Evolutionary conservation across 441 rosid species (phyloP).

Genomic region (Syzygium malaccense): DNA sequence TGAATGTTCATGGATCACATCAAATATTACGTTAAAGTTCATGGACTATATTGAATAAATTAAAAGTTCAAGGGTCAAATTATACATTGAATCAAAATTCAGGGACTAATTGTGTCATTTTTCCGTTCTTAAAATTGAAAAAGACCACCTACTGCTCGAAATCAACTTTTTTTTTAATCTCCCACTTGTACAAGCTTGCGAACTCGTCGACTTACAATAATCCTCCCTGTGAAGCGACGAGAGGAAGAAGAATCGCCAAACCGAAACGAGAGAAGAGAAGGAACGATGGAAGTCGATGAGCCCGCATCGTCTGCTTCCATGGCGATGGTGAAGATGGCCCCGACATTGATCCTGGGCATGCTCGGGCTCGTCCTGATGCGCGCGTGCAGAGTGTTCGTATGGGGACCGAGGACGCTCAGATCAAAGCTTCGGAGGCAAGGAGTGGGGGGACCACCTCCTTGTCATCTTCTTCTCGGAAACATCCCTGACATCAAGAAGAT

Average conservation of each 20-base stretch:
- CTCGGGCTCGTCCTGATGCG: background rate
- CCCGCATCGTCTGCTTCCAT: background rate
- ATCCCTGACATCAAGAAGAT: slow-evolving; percentile 26
- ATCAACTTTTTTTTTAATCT: background rate
- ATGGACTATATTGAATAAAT: too few relatives aligned
- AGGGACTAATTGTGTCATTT: too few relatives aligned
- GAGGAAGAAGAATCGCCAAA: background rate
- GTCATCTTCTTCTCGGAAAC: slow-evolving; percentile 25
- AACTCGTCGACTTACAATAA: background rate
- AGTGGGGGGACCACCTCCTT: slow-evolving; percentile 34
- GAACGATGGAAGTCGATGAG: background rate
- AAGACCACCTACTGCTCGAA: background rate
- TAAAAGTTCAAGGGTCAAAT: too few relatives aligned
- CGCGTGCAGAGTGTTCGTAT: slow-evolving; percentile 3
- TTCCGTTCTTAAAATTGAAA: background rate
- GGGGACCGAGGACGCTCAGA: slow-evolving; percentile 16
- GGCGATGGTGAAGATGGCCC: background rate
- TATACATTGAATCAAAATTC: too few relatives aligned
- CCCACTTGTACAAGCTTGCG: background rate
- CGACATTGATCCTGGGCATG: background rate
- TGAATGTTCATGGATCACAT: too few relatives aligned
- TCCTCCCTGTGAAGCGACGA: background rate
- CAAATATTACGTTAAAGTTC: too few relatives aligned
- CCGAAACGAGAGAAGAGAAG: background rate
- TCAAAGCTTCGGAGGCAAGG: slow-evolving; percentile 31